Percentiles rank a stretch among this genome's conserved stretches.
These are phyloP conservation scores for Chamaecrista fasciculata DNA, from an alignment of 306 rosid genomes.

Conservation along the genomic window DNA sequence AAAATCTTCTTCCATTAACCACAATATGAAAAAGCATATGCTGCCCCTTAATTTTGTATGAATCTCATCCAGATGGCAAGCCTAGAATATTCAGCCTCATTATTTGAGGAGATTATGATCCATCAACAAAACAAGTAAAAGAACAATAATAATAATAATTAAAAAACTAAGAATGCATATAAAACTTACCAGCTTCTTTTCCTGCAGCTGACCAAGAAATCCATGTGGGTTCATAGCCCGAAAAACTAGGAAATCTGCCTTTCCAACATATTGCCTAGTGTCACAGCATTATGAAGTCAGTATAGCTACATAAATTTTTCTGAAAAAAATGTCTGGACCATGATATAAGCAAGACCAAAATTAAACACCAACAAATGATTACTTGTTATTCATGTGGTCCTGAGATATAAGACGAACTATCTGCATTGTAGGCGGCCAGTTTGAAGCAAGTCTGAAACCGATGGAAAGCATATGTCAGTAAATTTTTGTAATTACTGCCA, in stretches of 20 bases:
- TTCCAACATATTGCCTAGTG: slow-evolving; percentile 89
- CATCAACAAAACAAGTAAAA: neutral
- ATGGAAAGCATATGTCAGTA: slow-evolving; percentile 27
- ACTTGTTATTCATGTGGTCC: slow-evolving; percentile 98
- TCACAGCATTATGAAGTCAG: slow-evolving; percentile 27
- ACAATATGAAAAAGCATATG: neutral
- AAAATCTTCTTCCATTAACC: neutral
- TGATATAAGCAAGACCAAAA: slow-evolving; percentile 12
- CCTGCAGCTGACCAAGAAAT: slow-evolving; percentile 92
- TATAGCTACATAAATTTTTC: slow-evolving; percentile 9
- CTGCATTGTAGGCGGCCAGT: slow-evolving; percentile 92
- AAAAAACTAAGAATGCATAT: neutral
- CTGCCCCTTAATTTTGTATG: neutral
- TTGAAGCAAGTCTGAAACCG: slow-evolving; percentile 88
- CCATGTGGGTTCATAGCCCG: slow-evolving; percentile 95
- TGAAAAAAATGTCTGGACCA: slow-evolving; percentile 17
- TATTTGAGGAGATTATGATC: neutral
- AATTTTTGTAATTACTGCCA: slow-evolving; percentile 8
- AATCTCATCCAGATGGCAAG: neutral
- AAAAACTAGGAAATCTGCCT: slow-evolving; percentile 94
- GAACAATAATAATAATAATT: neutral
- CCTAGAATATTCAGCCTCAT: neutral
- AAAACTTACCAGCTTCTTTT: slow-evolving; percentile 83
- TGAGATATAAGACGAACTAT: slow-evolving; percentile 93
- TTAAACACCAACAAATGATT: slow-evolving; percentile 28